These are phyloP conservation scores for Pichia sp. DNA, from an alignment of 1,139 yeast species.

Conservation along the genomic window DNA sequence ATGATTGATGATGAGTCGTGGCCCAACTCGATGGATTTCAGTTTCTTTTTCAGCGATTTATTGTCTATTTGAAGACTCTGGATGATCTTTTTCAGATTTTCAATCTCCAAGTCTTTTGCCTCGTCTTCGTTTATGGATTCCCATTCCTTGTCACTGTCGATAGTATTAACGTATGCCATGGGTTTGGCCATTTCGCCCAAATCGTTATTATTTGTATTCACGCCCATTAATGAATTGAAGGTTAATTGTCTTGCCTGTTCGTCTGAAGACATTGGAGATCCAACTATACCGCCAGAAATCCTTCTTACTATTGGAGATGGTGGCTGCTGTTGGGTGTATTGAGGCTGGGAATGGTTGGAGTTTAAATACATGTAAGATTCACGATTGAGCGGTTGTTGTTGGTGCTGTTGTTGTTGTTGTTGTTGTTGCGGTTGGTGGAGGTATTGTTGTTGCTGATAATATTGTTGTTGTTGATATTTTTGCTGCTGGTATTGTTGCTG, in stretches of 20 bases:
- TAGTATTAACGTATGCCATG: background rate
- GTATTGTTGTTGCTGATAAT: conserved; percentile 1
- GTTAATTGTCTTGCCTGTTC: conserved; percentile 9
- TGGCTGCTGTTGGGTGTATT: background rate
- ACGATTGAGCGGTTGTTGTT: conserved; percentile 4
- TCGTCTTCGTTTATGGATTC: conserved; percentile 10
- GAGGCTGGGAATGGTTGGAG: background rate
- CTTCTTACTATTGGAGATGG: background rate
- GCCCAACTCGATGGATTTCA: conserved; percentile 12
- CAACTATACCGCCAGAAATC: conserved; percentile 9
- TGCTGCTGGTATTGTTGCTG: background rate
- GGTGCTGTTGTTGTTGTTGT: conserved; percentile 5
- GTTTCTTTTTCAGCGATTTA: conserved; percentile 9
- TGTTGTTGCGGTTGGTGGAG: conserved; percentile 3
- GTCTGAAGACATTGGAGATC: conserved; percentile 14
- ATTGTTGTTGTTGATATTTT: background rate
- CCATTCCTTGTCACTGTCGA: conserved; percentile 7
- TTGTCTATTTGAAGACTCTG: conserved; percentile 10
- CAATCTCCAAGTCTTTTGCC: background rate
- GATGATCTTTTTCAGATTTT: conserved; percentile 4
- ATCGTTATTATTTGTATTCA: background rate
- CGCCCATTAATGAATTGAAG: conserved; percentile 9
- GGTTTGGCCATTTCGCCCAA: background rate
- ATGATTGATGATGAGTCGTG: conserved; percentile 9
- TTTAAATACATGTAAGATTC: conserved; percentile 14